Evolutionary conservation across 2,329 filamentous ascomycete species (phyloP).

Genomic region (Pseudocercospora pini-densiflorae): DNA sequence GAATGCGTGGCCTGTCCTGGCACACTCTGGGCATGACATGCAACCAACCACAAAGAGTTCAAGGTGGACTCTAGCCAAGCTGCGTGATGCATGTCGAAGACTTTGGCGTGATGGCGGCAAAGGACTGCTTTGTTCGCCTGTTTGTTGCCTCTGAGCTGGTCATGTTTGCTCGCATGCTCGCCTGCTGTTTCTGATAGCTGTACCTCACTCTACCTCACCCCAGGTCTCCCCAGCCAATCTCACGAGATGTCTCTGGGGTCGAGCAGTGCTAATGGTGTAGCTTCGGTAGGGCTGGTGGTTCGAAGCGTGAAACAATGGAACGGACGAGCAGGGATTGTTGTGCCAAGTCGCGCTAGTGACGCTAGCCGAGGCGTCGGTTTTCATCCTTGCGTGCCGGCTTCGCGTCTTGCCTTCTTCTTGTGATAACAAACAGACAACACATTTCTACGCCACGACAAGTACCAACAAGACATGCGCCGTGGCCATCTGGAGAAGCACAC

Average conservation of each 20-base stretch:
- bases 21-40: slow-evolving; percentile 19
- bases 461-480: neutral
- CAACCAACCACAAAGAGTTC: slow-evolving; percentile 18
- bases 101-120: slow-evolving; percentile 9
- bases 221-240: neutral
- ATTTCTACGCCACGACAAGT: neutral
- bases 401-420: neutral
- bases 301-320: neutral
- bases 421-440: neutral
- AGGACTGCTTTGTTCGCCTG: neutral
- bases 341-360: neutral
- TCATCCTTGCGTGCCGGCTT: neutral
- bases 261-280: neutral
- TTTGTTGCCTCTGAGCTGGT: no score
- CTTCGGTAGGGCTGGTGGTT: neutral
- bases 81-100: slow-evolving; percentile 13
- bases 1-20: slow-evolving; percentile 24
- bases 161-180: slow-evolving; percentile 1
- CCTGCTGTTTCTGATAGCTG: neutral
- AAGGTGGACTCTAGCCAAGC: slow-evolving; percentile 15
- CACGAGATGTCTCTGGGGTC: neutral
- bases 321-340: neutral
- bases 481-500: neutral
- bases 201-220: neutral
- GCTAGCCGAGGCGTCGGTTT: neutral